Percentiles rank a stretch among this genome's conserved stretches.
Conservation (phyloP, 805 yeast genomes). For the Lachancea cidri region DNA sequence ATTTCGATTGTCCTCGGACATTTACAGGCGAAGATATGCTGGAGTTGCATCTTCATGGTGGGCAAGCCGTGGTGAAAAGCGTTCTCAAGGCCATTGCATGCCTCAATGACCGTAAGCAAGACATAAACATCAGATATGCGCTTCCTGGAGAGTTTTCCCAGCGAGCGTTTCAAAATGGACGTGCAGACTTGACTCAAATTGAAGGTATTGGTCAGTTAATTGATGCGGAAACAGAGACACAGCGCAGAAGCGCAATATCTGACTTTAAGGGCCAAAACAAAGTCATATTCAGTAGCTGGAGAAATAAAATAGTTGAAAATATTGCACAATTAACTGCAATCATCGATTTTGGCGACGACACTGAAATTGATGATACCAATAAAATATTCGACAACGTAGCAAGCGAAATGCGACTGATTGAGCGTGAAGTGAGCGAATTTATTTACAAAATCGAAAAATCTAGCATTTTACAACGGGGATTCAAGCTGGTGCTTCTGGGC, state of each 20-base stretch:
- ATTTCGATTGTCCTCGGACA: constrained; percentile 66
- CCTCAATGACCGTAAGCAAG: constrained; percentile 41
- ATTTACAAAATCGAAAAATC: constrained; percentile 46
- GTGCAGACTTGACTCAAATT: constrained; percentile 79
- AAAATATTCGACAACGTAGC: constrained; percentile 49
- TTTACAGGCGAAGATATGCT: constrained; percentile 90
- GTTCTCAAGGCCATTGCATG: constrained; percentile 57
- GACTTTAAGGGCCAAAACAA: constrained; percentile 70
- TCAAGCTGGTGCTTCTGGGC: constrained; percentile 69
- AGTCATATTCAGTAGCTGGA: constrained; percentile 56
- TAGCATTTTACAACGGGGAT: constrained; percentile 65
- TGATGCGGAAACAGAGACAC: constrained; percentile 90
- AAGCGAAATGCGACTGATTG: constrained; percentile 37
- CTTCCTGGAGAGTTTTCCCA: constrained; percentile 89
- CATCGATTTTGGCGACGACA: constrained; percentile 94
- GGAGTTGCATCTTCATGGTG: constrained; percentile 93
- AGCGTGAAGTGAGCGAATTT: constrained; percentile 40
- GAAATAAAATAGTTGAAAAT: constrained; percentile 54
- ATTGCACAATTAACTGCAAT: constrained; percentile 79
- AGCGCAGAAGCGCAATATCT: constrained; percentile 66
- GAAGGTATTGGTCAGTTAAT: constrained; percentile 88
- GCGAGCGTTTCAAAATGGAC: constrained; percentile 80
- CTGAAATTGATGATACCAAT: constrained; percentile 65
- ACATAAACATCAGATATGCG: constrained; percentile 63
- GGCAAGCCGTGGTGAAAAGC: constrained; percentile 72